Evolutionary conservation across 2,329 filamentous ascomycete species (phyloP).

Genomic region (Fusarium subtropicale): DNA sequence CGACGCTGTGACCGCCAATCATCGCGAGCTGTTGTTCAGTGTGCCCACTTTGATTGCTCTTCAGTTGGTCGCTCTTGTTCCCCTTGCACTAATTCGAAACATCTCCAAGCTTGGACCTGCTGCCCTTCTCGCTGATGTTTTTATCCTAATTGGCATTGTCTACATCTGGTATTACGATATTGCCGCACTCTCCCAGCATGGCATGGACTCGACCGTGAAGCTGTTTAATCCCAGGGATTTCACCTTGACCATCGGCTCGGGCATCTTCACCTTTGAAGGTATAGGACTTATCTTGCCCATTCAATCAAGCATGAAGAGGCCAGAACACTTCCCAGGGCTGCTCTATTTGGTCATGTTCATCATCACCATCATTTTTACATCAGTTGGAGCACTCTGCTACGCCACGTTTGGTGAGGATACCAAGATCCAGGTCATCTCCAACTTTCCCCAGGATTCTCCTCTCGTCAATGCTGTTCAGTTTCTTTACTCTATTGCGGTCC

Average conservation of each 20-base stretch:
- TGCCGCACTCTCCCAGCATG: conserved; percentile 63
- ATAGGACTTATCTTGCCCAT: conserved; percentile 82
- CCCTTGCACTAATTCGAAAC: conserved; percentile 77
- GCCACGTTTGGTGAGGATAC: conserved; percentile 77
- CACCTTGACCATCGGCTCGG: conserved; percentile 77
- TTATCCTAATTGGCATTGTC: conserved; percentile 75
- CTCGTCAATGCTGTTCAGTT: conserved; percentile 83
- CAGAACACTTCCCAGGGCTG: conserved; percentile 73
- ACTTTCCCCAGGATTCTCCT: conserved; percentile 76
- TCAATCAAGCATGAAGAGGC: conserved; percentile 78
- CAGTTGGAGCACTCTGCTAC: conserved; percentile 78
- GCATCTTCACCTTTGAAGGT: conserved; percentile 83
- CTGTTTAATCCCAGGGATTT: conserved; percentile 77
- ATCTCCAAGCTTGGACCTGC: conserved; percentile 78
- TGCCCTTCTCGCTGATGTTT: conserved; percentile 76
- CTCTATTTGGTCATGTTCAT: conserved; percentile 77
- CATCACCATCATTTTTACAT: conserved; percentile 78
- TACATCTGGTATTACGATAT: conserved; percentile 83
- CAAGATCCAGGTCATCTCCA: conserved; percentile 79
- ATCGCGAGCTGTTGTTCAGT: conserved; percentile 64
- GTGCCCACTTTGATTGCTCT: conserved; percentile 69
- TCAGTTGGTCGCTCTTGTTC: conserved; percentile 73
- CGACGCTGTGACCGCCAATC: conserved; percentile 66
- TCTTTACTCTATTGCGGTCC: conserved; percentile 77
- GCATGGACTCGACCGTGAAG: conserved; percentile 70